Evolutionary conservation across 2,329 filamentous ascomycete genomes (phyloP), one percentile per base, ranked within the genome.

Genomic region (Diaporthe destruens): DNA sequence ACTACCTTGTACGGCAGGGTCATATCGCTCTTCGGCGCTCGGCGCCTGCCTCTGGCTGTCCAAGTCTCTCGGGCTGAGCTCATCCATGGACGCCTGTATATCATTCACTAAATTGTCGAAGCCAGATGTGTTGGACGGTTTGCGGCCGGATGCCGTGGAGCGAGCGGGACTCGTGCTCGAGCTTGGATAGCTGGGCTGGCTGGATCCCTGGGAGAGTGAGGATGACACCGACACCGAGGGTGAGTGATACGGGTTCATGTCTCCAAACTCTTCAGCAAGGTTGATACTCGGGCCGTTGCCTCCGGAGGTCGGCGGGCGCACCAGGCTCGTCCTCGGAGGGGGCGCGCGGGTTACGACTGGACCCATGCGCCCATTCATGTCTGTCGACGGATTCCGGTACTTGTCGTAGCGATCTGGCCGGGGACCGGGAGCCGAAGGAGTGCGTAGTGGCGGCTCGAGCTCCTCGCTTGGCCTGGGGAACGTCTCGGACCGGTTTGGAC

Each of bases 181-280:
- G 77, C 91, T 93, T 1, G 87, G 83, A 73, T 88, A 87, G 76
- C 89, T 89, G 1, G 82, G 82, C n/a, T 81, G 82, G 49, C 74
- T 75, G 18, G 74, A 75, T n/a, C 71, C 68, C 7, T 57, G 87
- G 2, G 91, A 93, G 56, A 87, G 86, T 23, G 88, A 90, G 0
- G 92, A 94, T 0, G 90, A 91, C 34, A 88, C 87, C 2, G 92
- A 94, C 73, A 89, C 87, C 1, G 90, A 89, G 0, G 89, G 84
- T 5, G 88, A 86, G 76, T 93, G 91, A 76, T 92, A 92, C 0
- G 90, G 88, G 76, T 92, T 92, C 44, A 88, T 86, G 32, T 85
- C 80, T 14, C 89, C 89, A 75, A 91, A 91, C 72, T 91, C 90
- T 42, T 84, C 86, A 1, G 87, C 88, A 9, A 91, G 82, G 76